Percentiles rank a stretch among this genome's conserved stretches.
phyloP scores from a whole-genome alignment of 108 stramenopile genomes.

The Conticribra guillardii region DNA sequence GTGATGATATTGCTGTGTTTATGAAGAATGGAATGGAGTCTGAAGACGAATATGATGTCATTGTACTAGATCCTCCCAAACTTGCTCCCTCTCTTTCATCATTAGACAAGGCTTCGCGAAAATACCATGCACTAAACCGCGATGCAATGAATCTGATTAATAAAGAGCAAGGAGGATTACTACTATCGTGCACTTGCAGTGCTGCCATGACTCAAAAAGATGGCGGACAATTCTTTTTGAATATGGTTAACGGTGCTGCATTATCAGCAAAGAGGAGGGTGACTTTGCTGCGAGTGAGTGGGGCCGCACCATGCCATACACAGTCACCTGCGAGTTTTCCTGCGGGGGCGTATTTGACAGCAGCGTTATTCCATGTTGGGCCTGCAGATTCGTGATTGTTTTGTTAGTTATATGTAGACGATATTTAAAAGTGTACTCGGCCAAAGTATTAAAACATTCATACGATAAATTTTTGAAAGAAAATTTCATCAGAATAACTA shows the following conservation, averaged over 20 bases:
- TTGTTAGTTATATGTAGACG: too few species aligned
- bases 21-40: slow-evolving; percentile 67
- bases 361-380: slow-evolving; percentile 75
- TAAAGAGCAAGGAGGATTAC: slow-evolving; percentile 73
- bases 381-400: slow-evolving; percentile 34
- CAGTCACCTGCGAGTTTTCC: slow-evolving; percentile 78
- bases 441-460: too few species aligned
- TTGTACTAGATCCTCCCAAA: slow-evolving; percentile 95
- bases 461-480: too few species aligned
- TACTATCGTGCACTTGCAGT: slow-evolving; percentile 94
- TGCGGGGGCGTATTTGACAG: slow-evolving; percentile 82
- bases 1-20: slow-evolving; percentile 77
- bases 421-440: too few species aligned
- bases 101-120: slow-evolving; percentile 74
- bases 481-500: too few species aligned
- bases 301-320: slow-evolving; percentile 86
- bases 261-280: slow-evolving; percentile 68
- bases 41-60: slow-evolving; percentile 72
- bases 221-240: slow-evolving; percentile 82
- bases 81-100: slow-evolving; percentile 80
- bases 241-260: slow-evolving; percentile 76
- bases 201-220: slow-evolving; percentile 95
- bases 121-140: slow-evolving; percentile 90
- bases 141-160: slow-evolving; percentile 85
- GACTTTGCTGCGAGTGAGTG: slow-evolving; percentile 65